Evolutionary conservation across 1,284 basidiomycete genomes (phyloP).

Genomic region (Tylopilus sp.): DNA sequence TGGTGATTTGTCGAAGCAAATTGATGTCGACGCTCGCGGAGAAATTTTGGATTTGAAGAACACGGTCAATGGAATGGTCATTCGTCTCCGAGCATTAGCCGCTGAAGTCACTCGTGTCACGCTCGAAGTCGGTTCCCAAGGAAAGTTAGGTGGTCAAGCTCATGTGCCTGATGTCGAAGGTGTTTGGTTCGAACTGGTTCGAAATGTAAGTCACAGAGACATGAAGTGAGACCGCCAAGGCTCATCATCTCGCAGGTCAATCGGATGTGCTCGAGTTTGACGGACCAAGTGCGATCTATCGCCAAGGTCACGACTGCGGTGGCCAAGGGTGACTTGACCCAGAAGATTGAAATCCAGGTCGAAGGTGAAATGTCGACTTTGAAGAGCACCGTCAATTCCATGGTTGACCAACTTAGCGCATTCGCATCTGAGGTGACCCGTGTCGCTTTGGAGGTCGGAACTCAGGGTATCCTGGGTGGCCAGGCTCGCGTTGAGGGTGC

Average conservation of each 20-base stretch:
- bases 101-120: slow-evolving; percentile 98
- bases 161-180: slow-evolving; percentile 95
- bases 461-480: slow-evolving; percentile 92
- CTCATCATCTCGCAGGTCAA: slow-evolving; percentile 70
- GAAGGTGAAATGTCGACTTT: slow-evolving; percentile 93
- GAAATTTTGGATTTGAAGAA: slow-evolving; percentile 98
- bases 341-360: slow-evolving; percentile 91
- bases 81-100: slow-evolving; percentile 88
- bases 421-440: slow-evolving; percentile 97
- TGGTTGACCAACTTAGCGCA: slow-evolving; percentile 91
- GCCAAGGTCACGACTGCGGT: slow-evolving; percentile 95
- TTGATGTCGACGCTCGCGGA: slow-evolving; percentile 96
- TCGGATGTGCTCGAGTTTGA: slow-evolving; percentile 93
- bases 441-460: slow-evolving; percentile 93
- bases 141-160: slow-evolving; percentile 93
- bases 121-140: slow-evolving; percentile 91
- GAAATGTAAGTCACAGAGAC: slow-evolving; percentile 72
- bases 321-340: slow-evolving; percentile 88
- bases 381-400: slow-evolving; percentile 88
- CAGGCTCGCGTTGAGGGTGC: slow-evolving; percentile 94
- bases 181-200: slow-evolving; percentile 93
- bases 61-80: slow-evolving; percentile 98
- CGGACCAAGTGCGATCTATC: slow-evolving; percentile 95
- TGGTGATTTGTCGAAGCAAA: slow-evolving; percentile 96
- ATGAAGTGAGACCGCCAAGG: not conserved